These are phyloP conservation scores for Puccinia horiana DNA, from an alignment of 1,284 basidiomycete species.

Conservation along the genomic window DNA sequence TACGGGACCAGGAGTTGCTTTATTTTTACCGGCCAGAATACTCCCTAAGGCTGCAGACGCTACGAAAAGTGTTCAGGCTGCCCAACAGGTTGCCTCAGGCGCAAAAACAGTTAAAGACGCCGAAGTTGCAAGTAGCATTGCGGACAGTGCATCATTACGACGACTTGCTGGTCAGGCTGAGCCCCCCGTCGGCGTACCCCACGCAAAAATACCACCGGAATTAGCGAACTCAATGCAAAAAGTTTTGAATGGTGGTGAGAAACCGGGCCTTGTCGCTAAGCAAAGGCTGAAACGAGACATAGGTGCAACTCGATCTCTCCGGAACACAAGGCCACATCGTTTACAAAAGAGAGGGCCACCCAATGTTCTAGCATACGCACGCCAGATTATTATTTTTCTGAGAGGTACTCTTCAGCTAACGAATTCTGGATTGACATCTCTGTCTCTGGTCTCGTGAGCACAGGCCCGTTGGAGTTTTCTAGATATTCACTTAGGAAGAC, in stretches of 20 bases:
- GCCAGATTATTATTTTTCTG: background rate
- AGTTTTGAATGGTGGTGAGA: background rate
- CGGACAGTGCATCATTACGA: background rate
- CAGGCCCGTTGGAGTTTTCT: conserved; percentile 32
- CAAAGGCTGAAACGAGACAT: background rate
- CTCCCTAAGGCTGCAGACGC: background rate
- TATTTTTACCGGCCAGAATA: background rate
- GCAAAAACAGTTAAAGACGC: background rate
- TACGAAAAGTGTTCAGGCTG: background rate
- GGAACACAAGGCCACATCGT: background rate
- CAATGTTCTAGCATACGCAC: conserved; percentile 33
- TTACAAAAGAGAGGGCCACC: conserved; percentile 35
- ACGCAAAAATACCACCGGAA: background rate
- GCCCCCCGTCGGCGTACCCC: background rate
- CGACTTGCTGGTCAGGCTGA: background rate
- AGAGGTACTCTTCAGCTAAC: too few relatives aligned
- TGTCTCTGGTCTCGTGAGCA: background rate
- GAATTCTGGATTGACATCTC: background rate
- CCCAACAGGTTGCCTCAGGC: background rate
- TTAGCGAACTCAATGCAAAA: background rate
- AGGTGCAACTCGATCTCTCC: background rate
- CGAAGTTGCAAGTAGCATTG: background rate
- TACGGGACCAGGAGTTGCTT: conserved; percentile 14
- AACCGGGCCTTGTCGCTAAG: background rate
- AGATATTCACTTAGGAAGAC: conserved; percentile 17